These are phyloP conservation scores for Zymoseptoria crescenta DNA, from an alignment of 2,329 filamentous ascomycete species.

Conservation along the genomic window DNA sequence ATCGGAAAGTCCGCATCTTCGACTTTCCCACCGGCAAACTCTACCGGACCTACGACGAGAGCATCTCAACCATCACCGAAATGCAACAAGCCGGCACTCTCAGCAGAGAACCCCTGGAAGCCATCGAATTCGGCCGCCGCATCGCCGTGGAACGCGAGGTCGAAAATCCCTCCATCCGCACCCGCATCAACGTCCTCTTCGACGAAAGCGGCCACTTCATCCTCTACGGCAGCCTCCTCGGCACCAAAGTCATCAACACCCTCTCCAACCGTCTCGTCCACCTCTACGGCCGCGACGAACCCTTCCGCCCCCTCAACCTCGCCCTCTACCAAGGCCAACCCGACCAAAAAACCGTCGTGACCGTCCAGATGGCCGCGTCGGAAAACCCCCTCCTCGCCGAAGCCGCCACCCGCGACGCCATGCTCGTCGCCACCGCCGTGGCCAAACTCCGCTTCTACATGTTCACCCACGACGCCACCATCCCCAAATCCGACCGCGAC, in stretches of 20 bases:
- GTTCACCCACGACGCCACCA: constrained; percentile 84
- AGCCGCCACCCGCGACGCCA: constrained; percentile 82
- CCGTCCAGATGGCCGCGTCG: constrained; percentile 93
- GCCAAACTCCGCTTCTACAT: constrained; percentile 94
- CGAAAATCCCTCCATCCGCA: constrained; percentile 58
- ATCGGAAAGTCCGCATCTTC: constrained; percentile 87
- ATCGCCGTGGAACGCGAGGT: constrained; percentile 81
- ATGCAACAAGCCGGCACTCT: constrained; percentile 89
- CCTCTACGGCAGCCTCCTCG: constrained; percentile 83
- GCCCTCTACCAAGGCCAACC: constrained; percentile 90
- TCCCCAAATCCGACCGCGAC: constrained; percentile 77
- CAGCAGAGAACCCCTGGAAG: constrained; percentile 70
- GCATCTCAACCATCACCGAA: constrained; percentile 75
- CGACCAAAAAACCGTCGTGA: constrained; percentile 86
- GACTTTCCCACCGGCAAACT: constrained; percentile 86
- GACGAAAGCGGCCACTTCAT: constrained; percentile 96
- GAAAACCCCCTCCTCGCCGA: constrained; percentile 88
- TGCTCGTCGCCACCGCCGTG: constrained; percentile 74
- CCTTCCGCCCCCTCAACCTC: constrained; percentile 73
- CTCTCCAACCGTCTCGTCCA: constrained; percentile 88
- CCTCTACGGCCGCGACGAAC: constrained; percentile 83
- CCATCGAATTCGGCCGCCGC: constrained; percentile 84
- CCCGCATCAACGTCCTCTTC: constrained; percentile 80
- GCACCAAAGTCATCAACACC: constrained; percentile 92
- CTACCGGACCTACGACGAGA: constrained; percentile 90